Evolutionary conservation across 164 flowering plant species (phyloP), one percentile per base, ranked within the genome.

Genomic region (Dillenia turbinata): DNA sequence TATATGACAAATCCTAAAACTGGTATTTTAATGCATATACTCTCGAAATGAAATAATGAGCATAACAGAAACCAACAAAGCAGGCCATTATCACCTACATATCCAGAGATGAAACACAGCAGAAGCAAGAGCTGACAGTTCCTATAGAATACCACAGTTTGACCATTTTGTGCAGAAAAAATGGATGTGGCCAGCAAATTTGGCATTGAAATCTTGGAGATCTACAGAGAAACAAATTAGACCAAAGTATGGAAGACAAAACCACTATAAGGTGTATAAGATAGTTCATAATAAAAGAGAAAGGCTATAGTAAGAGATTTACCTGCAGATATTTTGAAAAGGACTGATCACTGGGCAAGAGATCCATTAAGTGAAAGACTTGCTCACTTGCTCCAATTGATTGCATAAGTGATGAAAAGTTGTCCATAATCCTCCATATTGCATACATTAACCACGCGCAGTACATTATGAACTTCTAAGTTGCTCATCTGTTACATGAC

Each of bases 371-470:
- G 40, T 84, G 92, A 70, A 93, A 93, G n/a, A n/a, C n/a, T n/a
- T n/a, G n/a, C n/a, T n/a, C n/a, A n/a, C n/a, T n/a, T n/a, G n/a
- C n/a, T n/a, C n/a, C n/a, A n/a, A n/a, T n/a, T 48, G 98, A 88
- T 66, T 93, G 96, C 97, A 88, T 93, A 71, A 93, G 72, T 40
- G 83, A 75, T 59, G 98, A 86, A 56, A 87, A 69, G 73, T 85
- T 87, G 77, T 93, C 98, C 61, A 94, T 97, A 44, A 90, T 77
- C 93, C 92, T 88, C 96, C 97, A 93, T 65, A 93, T 90, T 47
- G 98, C 80, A 75, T 81, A 90, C 60, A 92, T 90, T 54, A 92
- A 73, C 98, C 98, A 90, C 70, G 90, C 98, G 63, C 94, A 84
- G 65, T 92, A 92, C 66, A 92, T 72, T 70, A 92, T 77, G 73